phyloP scores from a whole-genome alignment of 179 eudicot species.

The Spinacia oleracea region DNA sequence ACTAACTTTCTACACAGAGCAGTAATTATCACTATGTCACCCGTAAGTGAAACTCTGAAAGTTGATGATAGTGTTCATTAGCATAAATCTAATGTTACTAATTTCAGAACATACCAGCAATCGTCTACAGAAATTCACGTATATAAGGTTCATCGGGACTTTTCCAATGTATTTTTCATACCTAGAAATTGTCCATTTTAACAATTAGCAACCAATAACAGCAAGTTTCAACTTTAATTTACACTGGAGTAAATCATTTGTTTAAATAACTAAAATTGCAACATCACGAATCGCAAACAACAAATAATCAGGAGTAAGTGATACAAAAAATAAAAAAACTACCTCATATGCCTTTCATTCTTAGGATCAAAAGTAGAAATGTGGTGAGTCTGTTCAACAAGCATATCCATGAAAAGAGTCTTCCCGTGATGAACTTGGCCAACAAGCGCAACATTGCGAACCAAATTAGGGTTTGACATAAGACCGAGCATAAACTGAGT shows the following conservation, averaged over 20 bases:
- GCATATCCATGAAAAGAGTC: conserved; percentile 93
- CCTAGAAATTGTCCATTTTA: not conserved
- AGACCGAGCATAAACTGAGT: conserved; percentile 87
- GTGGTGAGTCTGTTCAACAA: conserved; percentile 92
- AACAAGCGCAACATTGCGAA: conserved; percentile 86
- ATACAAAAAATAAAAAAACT: not conserved
- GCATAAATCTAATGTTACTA: not conserved
- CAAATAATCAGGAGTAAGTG: not conserved
- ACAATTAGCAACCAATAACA: not conserved
- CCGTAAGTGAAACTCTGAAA: too few species aligned
- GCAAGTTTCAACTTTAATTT: not conserved
- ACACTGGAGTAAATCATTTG: not conserved
- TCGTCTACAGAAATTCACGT: not conserved
- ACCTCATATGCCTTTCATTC: conserved; percentile 94
- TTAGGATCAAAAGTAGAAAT: conserved; percentile 79
- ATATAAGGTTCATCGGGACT: not conserved
- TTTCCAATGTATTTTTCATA: not conserved
- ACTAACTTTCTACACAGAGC: not conserved
- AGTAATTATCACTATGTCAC: not conserved
- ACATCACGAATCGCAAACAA: not conserved
- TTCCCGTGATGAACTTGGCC: conserved; percentile 92
- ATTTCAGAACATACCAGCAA: not conserved
- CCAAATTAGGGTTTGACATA: conserved; percentile 82
- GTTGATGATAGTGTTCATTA: not conserved
- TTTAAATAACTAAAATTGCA: not conserved